phyloP scores from a whole-genome alignment of 1,284 basidiomycete genomes.

The Boletus sp. region DNA sequence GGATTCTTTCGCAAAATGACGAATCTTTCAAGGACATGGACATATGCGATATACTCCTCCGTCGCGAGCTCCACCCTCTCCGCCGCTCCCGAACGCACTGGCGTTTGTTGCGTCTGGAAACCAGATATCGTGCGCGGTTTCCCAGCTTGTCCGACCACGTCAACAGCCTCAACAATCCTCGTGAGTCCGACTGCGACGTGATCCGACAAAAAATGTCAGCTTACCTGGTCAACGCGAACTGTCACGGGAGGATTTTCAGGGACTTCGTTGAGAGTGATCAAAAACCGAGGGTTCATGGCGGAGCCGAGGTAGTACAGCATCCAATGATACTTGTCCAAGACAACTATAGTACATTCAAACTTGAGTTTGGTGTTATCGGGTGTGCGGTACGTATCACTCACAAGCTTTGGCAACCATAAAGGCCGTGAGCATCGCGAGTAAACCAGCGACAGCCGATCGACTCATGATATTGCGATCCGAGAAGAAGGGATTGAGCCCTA shows the following conservation, averaged over 20 bases:
- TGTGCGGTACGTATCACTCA: slow-evolving; percentile 48
- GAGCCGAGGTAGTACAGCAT: slow-evolving; percentile 96
- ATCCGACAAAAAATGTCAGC: slow-evolving; percentile 18
- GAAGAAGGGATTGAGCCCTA: slow-evolving; percentile 99
- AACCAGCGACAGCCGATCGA: slow-evolving; percentile 88
- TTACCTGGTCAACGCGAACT: slow-evolving; percentile 92
- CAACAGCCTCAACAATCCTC: slow-evolving; percentile 62
- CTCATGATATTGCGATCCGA: slow-evolving; percentile 91
- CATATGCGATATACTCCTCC: slow-evolving; percentile 94
- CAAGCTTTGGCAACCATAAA: slow-evolving; percentile 95
- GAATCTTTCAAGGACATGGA: slow-evolving; percentile 88
- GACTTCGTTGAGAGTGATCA: slow-evolving; percentile 96
- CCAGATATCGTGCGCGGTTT: slow-evolving; percentile 92
- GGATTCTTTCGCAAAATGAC: slow-evolving; percentile 88
- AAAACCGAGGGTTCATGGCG: slow-evolving; percentile 98
- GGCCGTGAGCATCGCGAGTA: slow-evolving; percentile 86
- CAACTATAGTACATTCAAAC: slow-evolving; percentile 52
- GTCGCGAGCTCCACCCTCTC: slow-evolving; percentile 96
- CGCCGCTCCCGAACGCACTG: slow-evolving; percentile 91
- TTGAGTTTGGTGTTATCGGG: slow-evolving; percentile 5
- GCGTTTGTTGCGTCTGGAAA: slow-evolving; percentile 97
- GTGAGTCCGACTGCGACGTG: slow-evolving; percentile 6
- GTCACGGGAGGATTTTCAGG: slow-evolving; percentile 85
- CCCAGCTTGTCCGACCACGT: slow-evolving; percentile 90
- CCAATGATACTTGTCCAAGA: slow-evolving; percentile 97